Evolutionary conservation across 495 filamentous ascomycete species (phyloP), one percentile per base, ranked within the genome.

Genomic region (Penicillium lividum): DNA sequence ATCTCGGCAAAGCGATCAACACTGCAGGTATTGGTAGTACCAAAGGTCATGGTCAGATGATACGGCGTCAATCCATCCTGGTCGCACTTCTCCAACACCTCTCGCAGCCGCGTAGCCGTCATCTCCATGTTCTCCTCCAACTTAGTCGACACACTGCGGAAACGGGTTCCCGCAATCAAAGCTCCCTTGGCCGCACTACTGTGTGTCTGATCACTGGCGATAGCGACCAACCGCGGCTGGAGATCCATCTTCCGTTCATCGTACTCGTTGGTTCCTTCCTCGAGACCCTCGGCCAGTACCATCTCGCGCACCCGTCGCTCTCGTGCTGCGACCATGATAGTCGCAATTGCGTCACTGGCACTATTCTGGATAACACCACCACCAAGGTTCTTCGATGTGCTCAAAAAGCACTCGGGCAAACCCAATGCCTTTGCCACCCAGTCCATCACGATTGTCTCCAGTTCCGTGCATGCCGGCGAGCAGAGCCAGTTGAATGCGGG

Each of bases 401-500:
- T 94, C 16, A 92, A 76, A 66, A 88, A 97, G 66, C 86, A 89
- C 9, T 79, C 71, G 0, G 93, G 92, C 13, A 98, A 78, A 13
- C 71, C 82, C 36, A 97, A 72, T 11, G 90, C 76, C 61, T 88
- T 82, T 25, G 87, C 90, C 16, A 98, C 73, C 93, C 93, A 98
- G 73, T 97, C 94, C 60, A 98, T 82, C 33, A 96, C 89, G 46
- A 96, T 85, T 0, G 94, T 97, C 77, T 98, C 94, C 45, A 98
- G 81, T 68, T 98, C 94, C 5, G 94, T 98, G n/a, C 94, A 87
- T 18, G 89, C 94, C 2, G 94, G 94, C 3, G 88, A 92, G 72
- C 93, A 97, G 49, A 97, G 84, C 94, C 94, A 98, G 73, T 97
- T 97, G 81, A 98, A 98, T 8, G 90, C 90, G 10, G 94, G 91